phyloP scores from a whole-genome alignment of 78 protist species.

The Neovahlkampfia damariscottae region DNA sequence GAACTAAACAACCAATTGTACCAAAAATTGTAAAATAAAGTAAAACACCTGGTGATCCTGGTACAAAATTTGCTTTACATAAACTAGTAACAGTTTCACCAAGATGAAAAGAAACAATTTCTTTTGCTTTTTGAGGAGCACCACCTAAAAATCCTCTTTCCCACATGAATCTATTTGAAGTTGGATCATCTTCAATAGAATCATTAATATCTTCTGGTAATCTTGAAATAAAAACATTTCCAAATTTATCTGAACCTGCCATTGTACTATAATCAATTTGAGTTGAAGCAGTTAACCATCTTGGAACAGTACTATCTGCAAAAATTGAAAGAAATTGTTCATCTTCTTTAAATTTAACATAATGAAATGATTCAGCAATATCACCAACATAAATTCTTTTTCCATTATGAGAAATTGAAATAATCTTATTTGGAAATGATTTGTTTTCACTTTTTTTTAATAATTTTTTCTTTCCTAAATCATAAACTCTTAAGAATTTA shows the following conservation, averaged over 20 bases:
- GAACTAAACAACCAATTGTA: conserved; percentile 55
- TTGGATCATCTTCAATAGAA: conserved; percentile 62
- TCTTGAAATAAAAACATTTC: conserved; percentile 33
- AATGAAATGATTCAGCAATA: conserved; percentile 64
- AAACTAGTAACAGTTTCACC: conserved; percentile 72
- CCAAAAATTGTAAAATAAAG: conserved; percentile 56
- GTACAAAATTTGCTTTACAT: conserved; percentile 23
- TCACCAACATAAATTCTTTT: conserved; percentile 76
- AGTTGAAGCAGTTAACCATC: conserved; percentile 49
- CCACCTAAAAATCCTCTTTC: conserved; percentile 38
- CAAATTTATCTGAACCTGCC: conserved; percentile 73
- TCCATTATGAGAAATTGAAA: conserved; percentile 37
- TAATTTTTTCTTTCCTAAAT: conserved; percentile 77
- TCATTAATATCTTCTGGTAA: conserved; percentile 31
- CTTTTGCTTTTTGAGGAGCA: conserved; percentile 22
- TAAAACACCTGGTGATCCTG: conserved; percentile 51
- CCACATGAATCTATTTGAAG: conserved; percentile 25
- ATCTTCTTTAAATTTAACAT: conserved; percentile 37
- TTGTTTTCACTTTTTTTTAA: conserved; percentile 77
- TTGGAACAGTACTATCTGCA: conserved; percentile 85
- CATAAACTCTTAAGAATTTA: conserved; percentile 60
- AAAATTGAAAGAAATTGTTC: conserved; percentile 62
- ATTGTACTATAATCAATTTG: conserved; percentile 78
- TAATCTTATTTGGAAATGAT: conserved; percentile 39
- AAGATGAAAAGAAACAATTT: conserved; percentile 41